Base-by-base conservation (phyloP, 2,329 filamentous ascomycete genomes). In the Elsinoe arachidis region DNA sequence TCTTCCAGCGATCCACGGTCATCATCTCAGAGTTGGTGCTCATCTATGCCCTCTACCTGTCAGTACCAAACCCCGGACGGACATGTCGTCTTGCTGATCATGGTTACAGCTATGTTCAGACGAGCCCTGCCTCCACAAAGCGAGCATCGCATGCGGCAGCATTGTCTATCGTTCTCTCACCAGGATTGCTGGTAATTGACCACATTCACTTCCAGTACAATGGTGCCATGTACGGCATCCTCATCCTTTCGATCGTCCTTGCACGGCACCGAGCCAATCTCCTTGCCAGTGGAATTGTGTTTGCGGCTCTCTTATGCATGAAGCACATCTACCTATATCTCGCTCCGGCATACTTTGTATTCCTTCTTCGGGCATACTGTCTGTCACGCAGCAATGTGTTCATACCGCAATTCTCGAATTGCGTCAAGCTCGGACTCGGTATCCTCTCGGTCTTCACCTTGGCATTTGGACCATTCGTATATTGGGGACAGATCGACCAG, bases 131-230 rank as follows among this genome's bases (percentile, higher is more conserved):
- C 14, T 69, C 73, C 6, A 81, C 82, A n/a, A 90, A 84, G 67
- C 84, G 83, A 44, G 84, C 88, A 49, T 87, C 90, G 10, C 90
- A 96, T 68, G 89, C 88, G 21, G 88, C 87, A 47, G 90, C 91
- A 21, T 78, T 97, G 57, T 96, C 92, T 1, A 85, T 99, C 59
- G 76, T 97, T 2, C 81, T 97, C 11, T 97, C 91, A 0, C 93
- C 93, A 0, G 93, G 92, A 1, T 81, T 99, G 35, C 78, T 99
- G 60, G 95, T 99, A 69, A 97, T 99, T 70, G 93, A 99, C 68
- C 93, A 99, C 70, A 92, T 96, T 62, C 91, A 96, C 72, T 99
- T 99, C 72, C 93, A 99, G 76, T 99, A 99, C 76, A 99, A 99
- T 75, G 92, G 93, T 39, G 90, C 91, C 73, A 83, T 99, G 73